These are phyloP conservation scores for Chaetomium olivaceum DNA, from an alignment of 2,329 filamentous ascomycete genomes.

Conservation along the genomic window DNA sequence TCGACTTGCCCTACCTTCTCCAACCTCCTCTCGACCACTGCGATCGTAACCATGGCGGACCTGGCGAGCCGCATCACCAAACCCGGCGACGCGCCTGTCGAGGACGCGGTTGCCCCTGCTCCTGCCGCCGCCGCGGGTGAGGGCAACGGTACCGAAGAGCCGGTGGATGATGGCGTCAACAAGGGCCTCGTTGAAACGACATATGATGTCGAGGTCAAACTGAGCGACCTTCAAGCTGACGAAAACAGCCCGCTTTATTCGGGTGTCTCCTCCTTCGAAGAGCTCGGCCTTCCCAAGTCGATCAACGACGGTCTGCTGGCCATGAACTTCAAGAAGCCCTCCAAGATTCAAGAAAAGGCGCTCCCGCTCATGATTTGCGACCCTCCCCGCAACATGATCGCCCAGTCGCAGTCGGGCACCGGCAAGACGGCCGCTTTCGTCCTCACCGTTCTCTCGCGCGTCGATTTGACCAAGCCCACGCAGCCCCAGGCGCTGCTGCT, in stretches of 20 bases:
- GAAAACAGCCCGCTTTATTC: conserved; percentile 86
- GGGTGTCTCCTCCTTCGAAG: conserved; percentile 71
- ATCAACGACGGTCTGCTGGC: conserved; percentile 76
- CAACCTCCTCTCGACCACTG: conserved; percentile 2
- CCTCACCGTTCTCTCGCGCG: conserved; percentile 82
- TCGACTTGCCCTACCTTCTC: not conserved
- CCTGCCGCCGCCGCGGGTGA: conserved; percentile 2
- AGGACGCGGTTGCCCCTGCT: conserved; percentile 23
- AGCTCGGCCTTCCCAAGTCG: conserved; percentile 67
- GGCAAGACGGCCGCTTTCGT: conserved; percentile 98
- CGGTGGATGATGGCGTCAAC: conserved; percentile 27
- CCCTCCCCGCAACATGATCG: conserved; percentile 92
- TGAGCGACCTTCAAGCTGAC: conserved; percentile 85
- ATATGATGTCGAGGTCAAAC: conserved; percentile 88
- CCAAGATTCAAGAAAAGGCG: conserved; percentile 95
- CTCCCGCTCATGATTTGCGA: conserved; percentile 83
- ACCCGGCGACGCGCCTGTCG: conserved; percentile 39
- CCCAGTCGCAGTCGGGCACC: conserved; percentile 98
- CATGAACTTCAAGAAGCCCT: conserved; percentile 91
- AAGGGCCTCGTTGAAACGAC: conserved; percentile 68
- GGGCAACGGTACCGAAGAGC: conserved; percentile 32
- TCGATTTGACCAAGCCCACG: conserved; percentile 69
- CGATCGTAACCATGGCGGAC: conserved; percentile 45
- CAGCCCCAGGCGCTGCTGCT: conserved; percentile 85
- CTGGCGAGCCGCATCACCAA: conserved; percentile 55